Evolutionary conservation across 192 early-diverging fungal genomes (phyloP).

Genomic region (Coemansia guatemalensis): DNA sequence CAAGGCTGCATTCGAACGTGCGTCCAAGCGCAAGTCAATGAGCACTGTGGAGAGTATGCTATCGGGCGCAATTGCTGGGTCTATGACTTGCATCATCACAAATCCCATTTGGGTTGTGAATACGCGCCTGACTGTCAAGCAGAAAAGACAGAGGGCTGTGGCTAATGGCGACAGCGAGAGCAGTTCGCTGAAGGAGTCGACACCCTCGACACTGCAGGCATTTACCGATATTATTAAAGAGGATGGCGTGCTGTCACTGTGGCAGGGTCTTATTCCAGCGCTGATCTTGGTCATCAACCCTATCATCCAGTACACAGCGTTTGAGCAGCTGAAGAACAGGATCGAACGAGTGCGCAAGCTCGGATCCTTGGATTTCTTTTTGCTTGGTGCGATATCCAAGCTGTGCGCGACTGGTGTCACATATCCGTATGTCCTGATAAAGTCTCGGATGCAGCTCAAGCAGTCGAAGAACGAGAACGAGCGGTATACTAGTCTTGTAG

Average conservation of each 20-base stretch:
- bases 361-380: constrained; percentile 87
- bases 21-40: constrained; percentile 63
- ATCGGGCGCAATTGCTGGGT: constrained; percentile 85
- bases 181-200: constrained; percentile 14
- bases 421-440: constrained; percentile 98
- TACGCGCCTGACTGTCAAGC: constrained; percentile 85
- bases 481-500: constrained; percentile 78
- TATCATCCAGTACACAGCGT: constrained; percentile 99
- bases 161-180: constrained; percentile 52
- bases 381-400: constrained; percentile 95
- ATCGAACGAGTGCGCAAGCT: constrained; percentile 64
- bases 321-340: constrained; percentile 86
- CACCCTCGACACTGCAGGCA: constrained; percentile 54
- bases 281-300: constrained; percentile 99
- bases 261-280: constrained; percentile 90
- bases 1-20: constrained; percentile 80
- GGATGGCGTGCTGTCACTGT: constrained; percentile 86
- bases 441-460: constrained; percentile 97
- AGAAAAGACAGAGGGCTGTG: constrained; percentile 57
- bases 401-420: constrained; percentile 92
- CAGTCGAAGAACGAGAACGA: constrained; percentile 73
- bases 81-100: constrained; percentile 82
- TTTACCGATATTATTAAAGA: constrained; percentile 81
- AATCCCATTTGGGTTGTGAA: constrained; percentile 99
- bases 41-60: constrained; percentile 89